A percentile compares a stretch with the other conserved stretches of the same genome.
phyloP scores from a whole-genome alignment of 768 basidiomycete species.

The Lanmaoa pseudosensibilis region DNA sequence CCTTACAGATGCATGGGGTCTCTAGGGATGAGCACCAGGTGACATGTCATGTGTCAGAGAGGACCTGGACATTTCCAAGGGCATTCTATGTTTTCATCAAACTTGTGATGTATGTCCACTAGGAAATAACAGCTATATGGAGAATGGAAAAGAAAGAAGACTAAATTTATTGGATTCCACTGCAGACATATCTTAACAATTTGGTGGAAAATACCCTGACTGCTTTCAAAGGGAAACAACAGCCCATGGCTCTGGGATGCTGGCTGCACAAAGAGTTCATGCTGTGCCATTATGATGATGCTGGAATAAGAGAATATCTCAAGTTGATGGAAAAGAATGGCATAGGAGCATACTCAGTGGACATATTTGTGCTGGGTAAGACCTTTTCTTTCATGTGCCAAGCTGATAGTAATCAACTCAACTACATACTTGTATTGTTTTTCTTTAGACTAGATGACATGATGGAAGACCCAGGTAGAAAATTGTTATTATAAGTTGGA shows the following conservation, averaged over 20 bases:
- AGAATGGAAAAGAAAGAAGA: not conserved
- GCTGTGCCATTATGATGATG: not conserved
- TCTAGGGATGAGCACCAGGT: not conserved
- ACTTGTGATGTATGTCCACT: no score
- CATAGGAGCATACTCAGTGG: not conserved
- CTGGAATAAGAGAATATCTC: not conserved
- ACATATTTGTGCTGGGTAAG: not conserved
- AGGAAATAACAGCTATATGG: no score
- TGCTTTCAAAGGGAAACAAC: not conserved
- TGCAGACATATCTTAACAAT: not conserved
- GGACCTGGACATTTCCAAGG: not conserved
- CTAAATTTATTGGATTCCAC: constrained; percentile 1
- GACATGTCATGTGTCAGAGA: not conserved
- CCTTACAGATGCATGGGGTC: not conserved
- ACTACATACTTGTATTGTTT: not conserved
- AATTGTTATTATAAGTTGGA: not conserved
- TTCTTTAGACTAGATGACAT: not conserved
- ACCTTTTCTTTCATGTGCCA: not conserved
- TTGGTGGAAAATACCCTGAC: not conserved
- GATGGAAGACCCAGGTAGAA: not conserved
- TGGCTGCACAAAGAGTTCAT: constrained; percentile 14
- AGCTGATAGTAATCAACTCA: no score
- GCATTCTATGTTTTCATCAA: not conserved
- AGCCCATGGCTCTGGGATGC: not conserved
- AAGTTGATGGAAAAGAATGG: not conserved